A percentile compares a stretch with the other conserved stretches of the same genome.
Evolutionary conservation across 2,329 filamentous ascomycete genomes (phyloP).

Genomic region (Penicillium hordei): DNA sequence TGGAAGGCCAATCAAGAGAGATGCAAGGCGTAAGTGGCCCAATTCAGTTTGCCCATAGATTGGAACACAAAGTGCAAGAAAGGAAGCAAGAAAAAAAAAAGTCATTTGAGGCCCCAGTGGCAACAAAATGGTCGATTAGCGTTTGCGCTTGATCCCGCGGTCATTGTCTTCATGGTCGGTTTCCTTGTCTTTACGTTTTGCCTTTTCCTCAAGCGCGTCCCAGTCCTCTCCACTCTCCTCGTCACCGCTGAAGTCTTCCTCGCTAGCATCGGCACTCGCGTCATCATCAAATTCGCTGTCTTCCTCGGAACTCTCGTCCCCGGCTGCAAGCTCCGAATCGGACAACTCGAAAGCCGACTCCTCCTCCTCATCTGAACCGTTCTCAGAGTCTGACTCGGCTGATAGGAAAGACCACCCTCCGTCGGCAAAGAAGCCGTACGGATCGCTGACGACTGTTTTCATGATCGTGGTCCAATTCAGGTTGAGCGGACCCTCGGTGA

Average conservation of each 20-base stretch:
- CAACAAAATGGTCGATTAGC: slow-evolving; percentile 40
- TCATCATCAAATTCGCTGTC: slow-evolving; percentile 94
- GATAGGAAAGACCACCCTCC: slow-evolving; percentile 94
- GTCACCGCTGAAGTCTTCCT: slow-evolving; percentile 55
- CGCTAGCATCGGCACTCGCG: slow-evolving; percentile 72
- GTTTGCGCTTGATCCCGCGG: slow-evolving; percentile 71
- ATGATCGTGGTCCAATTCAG: slow-evolving; percentile 99
- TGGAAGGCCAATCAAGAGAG: neutral
- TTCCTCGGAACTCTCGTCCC: slow-evolving; percentile 79
- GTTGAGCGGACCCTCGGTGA: slow-evolving; percentile 91
- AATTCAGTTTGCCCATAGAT: neutral
- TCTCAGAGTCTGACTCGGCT: slow-evolving; percentile 84
- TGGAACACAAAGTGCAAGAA: neutral
- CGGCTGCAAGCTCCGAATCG: slow-evolving; percentile 72
- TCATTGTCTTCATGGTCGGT: slow-evolving; percentile 56
- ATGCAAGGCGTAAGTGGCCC: neutral
- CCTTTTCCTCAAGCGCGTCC: slow-evolving; percentile 93
- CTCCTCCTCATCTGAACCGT: slow-evolving; percentile 72
- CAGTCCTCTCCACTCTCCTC: slow-evolving; percentile 86
- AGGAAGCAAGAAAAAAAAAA: slow-evolving; percentile 5
- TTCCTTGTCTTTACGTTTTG: slow-evolving; percentile 62
- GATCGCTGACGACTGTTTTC: slow-evolving; percentile 95
- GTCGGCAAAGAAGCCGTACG: slow-evolving; percentile 91
- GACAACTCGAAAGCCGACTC: slow-evolving; percentile 91
- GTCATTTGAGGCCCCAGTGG: neutral